A percentile compares a stretch with the other conserved stretches of the same genome.
Conservation (phyloP, 441 rosid genomes). For the Gossypium gossypioides region DNA sequence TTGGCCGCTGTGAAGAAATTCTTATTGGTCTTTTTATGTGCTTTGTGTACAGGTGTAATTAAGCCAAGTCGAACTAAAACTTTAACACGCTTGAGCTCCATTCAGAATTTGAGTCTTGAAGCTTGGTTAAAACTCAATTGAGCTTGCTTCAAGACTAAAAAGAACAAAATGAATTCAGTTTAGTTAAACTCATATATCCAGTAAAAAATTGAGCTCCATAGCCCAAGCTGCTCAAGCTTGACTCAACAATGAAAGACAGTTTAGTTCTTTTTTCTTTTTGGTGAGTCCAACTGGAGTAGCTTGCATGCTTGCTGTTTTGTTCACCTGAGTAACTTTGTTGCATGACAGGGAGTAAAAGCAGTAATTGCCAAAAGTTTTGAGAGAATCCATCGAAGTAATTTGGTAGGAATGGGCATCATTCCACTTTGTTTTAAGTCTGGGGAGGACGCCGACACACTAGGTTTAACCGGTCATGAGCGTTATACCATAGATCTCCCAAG, state of each 20-base stretch:
- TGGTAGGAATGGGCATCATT: constrained; percentile 94
- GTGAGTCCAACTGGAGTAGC: neutral
- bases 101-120: neutral
- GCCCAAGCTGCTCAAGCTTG: neutral
- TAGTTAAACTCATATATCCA: neutral
- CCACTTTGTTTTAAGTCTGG: constrained; percentile 89
- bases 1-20: neutral
- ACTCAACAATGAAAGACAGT: neutral
- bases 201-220: neutral
- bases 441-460: constrained; percentile 78
- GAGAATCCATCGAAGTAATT: constrained; percentile 92
- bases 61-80: neutral
- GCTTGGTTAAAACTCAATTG: neutral
- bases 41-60: neutral
- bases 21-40: neutral
- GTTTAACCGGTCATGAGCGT: constrained; percentile 83
- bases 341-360: constrained; percentile 82
- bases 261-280: neutral
- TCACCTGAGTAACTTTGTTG: neutral
- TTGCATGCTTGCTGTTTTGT: neutral
- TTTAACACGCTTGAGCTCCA: neutral
- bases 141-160: neutral
- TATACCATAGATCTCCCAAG: constrained; percentile 77
- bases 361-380: constrained; percentile 96
- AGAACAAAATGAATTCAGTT: neutral